These are phyloP conservation scores for Scytalidium lignicola DNA, from an alignment of 2,329 filamentous ascomycete species.

Conservation along the genomic window DNA sequence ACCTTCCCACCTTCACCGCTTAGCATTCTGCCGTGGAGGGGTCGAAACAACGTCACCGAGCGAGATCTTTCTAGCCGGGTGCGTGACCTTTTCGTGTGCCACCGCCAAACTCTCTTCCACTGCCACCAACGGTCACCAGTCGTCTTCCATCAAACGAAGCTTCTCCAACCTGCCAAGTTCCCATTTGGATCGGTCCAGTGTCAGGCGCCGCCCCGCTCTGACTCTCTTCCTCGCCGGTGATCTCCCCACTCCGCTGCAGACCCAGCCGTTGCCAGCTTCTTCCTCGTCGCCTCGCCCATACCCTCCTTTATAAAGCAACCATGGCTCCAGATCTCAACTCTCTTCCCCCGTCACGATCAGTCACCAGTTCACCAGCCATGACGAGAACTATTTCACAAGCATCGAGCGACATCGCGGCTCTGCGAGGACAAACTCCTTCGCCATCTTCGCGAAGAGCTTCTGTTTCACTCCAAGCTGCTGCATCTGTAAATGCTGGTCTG, in stretches of 20 bases:
- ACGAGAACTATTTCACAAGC: constrained; percentile 34
- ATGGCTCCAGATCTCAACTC: constrained; percentile 57
- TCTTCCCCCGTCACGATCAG: constrained; percentile 43
- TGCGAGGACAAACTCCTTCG: constrained; percentile 47
- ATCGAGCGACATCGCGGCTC: constrained; percentile 16
- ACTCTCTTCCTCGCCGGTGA: no score
- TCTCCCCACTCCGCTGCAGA: not conserved
- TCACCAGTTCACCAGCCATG: constrained; percentile 29
- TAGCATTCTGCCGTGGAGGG: no score
- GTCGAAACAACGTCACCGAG: no score
- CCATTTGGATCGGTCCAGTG: no score
- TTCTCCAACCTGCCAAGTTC: no score
- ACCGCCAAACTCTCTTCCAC: no score
- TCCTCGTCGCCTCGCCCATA: not conserved
- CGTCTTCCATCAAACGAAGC: no score
- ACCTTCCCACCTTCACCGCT: no score
- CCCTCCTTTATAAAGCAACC: constrained; percentile 1
- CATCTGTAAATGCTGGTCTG: constrained; percentile 71
- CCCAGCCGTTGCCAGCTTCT: not conserved
- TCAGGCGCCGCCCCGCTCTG: no score
- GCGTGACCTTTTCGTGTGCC: no score
- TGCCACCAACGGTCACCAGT: no score
- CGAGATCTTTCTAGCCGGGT: no score
- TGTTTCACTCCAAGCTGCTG: constrained; percentile 69
- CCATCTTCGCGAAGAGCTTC: constrained; percentile 61